Base-by-base conservation (phyloP, 768 basidiomycete genomes). In the Epithele typhae region DNA sequence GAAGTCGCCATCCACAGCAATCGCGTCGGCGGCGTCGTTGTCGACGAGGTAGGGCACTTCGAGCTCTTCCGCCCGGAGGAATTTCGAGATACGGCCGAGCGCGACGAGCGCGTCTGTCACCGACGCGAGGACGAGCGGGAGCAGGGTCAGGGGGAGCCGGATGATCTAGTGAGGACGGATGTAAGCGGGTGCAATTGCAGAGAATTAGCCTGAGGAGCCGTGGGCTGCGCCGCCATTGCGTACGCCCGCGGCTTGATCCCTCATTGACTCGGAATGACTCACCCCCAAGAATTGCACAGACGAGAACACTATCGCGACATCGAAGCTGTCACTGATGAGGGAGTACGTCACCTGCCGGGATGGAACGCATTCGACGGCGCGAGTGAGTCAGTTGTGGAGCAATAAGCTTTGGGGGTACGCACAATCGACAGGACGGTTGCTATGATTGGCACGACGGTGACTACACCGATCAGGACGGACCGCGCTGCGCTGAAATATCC, bases 261-360 rank as follows among this genome's bases (percentile, higher is more conserved):
- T 23, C 12, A 30, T 43, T 25, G 18, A 25, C 21, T 5, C 12
- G 30, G 22, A 18, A 30, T 18, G 12, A 40, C 93, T 70, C 27
- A 96, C 69, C 56, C 84, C 87, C 75, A 96, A 96, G 17, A 92
- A 72, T 0, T 87, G 83, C 38, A 98, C 71, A 19, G 91, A 91
- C 30, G 91, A 74, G 67, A 96, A 96, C 49, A 95, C 78, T 33
- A 78, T 75, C 0, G 82, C 82, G 0, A 93, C 76, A 25, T 82
- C 69, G 30, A 90, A 73, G 5, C 65, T 32, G 59, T 91, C 87
- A 8, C 78, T 78, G 24, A 66, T 76, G 15, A 84, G 60, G 1
- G 73, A 70, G 55, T 85, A 87, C 0, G 82, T 81, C 51, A 87
- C 77, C 77, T 84, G 59, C 2, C 35, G 37, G 14, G 15, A n/a